These are phyloP conservation scores for Sporisorium reilianum DNA, from an alignment of 1,284 basidiomycete species.

Conservation along the genomic window DNA sequence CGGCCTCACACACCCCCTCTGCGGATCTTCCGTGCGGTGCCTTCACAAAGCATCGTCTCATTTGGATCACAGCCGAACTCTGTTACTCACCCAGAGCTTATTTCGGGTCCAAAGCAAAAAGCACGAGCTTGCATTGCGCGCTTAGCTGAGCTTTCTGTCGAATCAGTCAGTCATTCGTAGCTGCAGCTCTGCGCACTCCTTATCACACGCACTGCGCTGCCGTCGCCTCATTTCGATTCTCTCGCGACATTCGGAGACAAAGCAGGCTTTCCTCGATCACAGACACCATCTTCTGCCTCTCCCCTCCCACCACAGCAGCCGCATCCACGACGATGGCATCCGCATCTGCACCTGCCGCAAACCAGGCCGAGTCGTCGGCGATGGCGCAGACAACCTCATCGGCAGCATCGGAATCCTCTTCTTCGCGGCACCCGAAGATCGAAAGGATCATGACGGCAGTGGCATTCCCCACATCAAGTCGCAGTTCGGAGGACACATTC, in stretches of 20 bases:
- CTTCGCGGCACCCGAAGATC: conserved; percentile 10
- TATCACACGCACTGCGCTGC: not conserved
- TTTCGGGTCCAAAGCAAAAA: not conserved
- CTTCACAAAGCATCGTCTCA: conserved; percentile 9
- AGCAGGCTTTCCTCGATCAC: not conserved
- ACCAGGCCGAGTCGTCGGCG: not conserved
- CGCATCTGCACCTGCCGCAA: not conserved
- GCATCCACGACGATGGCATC: not conserved
- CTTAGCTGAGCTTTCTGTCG: conserved; percentile 8
- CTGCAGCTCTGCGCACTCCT: conserved; percentile 12
- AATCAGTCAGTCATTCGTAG: not conserved
- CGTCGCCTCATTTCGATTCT: too few relatives aligned
- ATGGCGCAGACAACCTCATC: conserved; percentile 3
- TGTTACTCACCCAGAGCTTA: conserved; percentile 16
- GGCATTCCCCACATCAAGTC: conserved; percentile 22
- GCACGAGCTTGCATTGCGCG: conserved; percentile 13
- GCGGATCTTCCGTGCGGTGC: conserved; percentile 17
- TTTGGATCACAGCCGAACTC: conserved; percentile 11
- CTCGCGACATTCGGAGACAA: not conserved
- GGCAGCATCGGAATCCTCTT: conserved; percentile 7
- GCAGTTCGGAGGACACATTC: conserved; percentile 21
- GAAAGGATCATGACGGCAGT: conserved; percentile 29
- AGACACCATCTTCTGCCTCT: not conserved
- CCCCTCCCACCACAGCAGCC: not conserved
- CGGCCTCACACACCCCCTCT: conserved; percentile 11